These are phyloP conservation scores for Gossypium herbaceum DNA, from an alignment of 345 rosid species.

Conservation along the genomic window DNA sequence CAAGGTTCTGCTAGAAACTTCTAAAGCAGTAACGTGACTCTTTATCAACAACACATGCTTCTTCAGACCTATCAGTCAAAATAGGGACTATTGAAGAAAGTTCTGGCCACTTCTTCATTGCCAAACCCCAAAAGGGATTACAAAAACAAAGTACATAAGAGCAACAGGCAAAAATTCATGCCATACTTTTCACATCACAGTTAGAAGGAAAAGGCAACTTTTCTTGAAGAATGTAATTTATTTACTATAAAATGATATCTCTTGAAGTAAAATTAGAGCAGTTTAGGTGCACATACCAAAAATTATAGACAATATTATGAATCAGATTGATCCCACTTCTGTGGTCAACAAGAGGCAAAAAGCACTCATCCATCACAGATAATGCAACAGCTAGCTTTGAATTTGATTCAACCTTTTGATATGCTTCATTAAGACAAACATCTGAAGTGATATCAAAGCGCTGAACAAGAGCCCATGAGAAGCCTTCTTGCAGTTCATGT, in stretches of 20 bases:
- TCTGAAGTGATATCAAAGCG: slow-evolving; percentile 56
- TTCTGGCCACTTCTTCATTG: background rate
- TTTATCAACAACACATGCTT: background rate
- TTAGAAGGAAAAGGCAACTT: slow-evolving; percentile 9
- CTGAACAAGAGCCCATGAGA: slow-evolving; percentile 69
- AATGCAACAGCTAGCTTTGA: slow-evolving; percentile 88
- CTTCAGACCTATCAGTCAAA: background rate
- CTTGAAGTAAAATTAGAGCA: background rate
- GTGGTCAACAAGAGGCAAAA: slow-evolving; percentile 78
- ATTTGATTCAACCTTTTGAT: slow-evolving; percentile 64
- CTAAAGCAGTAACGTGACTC: background rate
- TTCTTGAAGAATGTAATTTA: background rate
- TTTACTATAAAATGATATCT: background rate
- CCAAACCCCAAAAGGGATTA: background rate
- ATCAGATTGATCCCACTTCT: slow-evolving; percentile 88
- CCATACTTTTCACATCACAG: background rate
- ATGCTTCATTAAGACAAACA: slow-evolving; percentile 40
- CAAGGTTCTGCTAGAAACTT: background rate
- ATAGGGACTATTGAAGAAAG: background rate
- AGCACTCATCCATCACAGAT: slow-evolving; percentile 90
- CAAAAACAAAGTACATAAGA: background rate
- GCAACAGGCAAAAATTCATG: background rate
- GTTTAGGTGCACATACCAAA: slow-evolving; percentile 52
- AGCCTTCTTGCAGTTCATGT: slow-evolving; percentile 76
- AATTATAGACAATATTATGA: slow-evolving; percentile 79